These are phyloP conservation scores for Pyricularia sp. DNA, from an alignment of 2,329 filamentous ascomycete species.

Conservation along the genomic window DNA sequence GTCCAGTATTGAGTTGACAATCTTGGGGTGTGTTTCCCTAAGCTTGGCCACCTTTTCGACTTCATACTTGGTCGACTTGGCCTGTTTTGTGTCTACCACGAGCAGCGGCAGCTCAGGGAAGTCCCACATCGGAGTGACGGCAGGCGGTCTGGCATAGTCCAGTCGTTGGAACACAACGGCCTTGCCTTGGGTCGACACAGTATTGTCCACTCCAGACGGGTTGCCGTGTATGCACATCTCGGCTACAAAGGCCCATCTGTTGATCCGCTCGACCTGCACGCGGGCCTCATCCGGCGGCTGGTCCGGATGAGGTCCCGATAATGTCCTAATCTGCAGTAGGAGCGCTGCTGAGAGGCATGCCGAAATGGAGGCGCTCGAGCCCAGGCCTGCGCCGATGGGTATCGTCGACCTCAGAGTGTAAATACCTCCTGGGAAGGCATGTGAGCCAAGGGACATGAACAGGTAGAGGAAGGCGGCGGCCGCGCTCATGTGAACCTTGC, in stretches of 20 bases:
- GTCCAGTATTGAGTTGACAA: slow-evolving; percentile 74
- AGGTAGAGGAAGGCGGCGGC: slow-evolving; percentile 86
- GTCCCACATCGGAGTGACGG: slow-evolving; percentile 66
- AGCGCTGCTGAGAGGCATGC: slow-evolving; percentile 82
- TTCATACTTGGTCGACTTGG: slow-evolving; percentile 77
- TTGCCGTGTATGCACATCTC: slow-evolving; percentile 98
- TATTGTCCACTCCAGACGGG: slow-evolving; percentile 94
- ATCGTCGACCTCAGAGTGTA: slow-evolving; percentile 93
- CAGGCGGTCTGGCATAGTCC: slow-evolving; percentile 69
- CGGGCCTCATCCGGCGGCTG: slow-evolving; percentile 83
- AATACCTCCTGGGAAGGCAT: slow-evolving; percentile 68
- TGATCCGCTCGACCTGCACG: slow-evolving; percentile 87
- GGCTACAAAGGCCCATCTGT: slow-evolving; percentile 93
- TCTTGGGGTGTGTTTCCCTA: slow-evolving; percentile 60
- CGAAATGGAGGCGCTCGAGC: slow-evolving; percentile 88
- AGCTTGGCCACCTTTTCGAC: slow-evolving; percentile 77
- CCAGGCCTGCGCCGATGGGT: slow-evolving; percentile 82
- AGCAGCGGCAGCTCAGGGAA: slow-evolving; percentile 90
- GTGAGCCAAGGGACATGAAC: slow-evolving; percentile 76
- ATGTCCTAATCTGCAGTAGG: slow-evolving; percentile 75
- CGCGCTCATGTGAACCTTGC: slow-evolving; percentile 76
- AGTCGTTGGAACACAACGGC: slow-evolving; percentile 82
- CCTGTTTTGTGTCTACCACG: slow-evolving; percentile 79
- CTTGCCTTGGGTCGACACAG: slow-evolving; percentile 86
- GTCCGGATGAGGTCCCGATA: slow-evolving; percentile 85